Evolutionary conservation across 371 early-diverging fungal species (phyloP).

Genomic region (Mortierella sp.): DNA sequence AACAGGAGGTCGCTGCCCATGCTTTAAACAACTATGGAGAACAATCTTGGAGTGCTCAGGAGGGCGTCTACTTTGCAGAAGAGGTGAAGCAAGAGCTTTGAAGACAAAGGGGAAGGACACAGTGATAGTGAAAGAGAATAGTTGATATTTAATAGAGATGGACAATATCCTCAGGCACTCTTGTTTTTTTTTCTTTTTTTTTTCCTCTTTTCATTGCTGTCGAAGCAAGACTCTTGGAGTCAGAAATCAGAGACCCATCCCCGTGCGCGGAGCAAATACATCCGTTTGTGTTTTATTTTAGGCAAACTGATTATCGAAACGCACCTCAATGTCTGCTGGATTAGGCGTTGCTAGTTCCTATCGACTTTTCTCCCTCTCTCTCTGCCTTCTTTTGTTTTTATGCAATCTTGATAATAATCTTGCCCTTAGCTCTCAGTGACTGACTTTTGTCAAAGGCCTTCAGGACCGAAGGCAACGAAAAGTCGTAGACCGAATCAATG

Average conservation of each 20-base stretch:
- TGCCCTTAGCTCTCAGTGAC: slow-evolving; percentile 32
- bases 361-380: too few relatives aligned
- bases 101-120: neutral
- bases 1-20: slow-evolving; percentile 77
- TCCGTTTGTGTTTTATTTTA: too few relatives aligned
- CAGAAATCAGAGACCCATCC: too few relatives aligned
- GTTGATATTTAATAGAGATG: neutral
- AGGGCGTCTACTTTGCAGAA: slow-evolving; percentile 78
- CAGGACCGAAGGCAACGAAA: slow-evolving; percentile 23
- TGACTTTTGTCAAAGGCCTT: slow-evolving; percentile 29
- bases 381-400: neutral
- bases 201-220: too few relatives aligned
- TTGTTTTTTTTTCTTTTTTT: too few relatives aligned
- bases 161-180: too few relatives aligned
- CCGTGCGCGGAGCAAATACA: too few relatives aligned
- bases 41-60: slow-evolving; percentile 79
- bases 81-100: slow-evolving; percentile 15
- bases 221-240: too few relatives aligned
- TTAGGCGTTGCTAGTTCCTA: too few relatives aligned
- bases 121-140: neutral
- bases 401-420: slow-evolving; percentile 36
- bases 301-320: too few relatives aligned
- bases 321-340: too few relatives aligned
- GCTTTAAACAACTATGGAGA: slow-evolving; percentile 31
- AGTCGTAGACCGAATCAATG: slow-evolving; percentile 39